Base-by-base conservation (phyloP, 2,329 filamentous ascomycete genomes). In the Trichophyton mentagrophytes region DNA sequence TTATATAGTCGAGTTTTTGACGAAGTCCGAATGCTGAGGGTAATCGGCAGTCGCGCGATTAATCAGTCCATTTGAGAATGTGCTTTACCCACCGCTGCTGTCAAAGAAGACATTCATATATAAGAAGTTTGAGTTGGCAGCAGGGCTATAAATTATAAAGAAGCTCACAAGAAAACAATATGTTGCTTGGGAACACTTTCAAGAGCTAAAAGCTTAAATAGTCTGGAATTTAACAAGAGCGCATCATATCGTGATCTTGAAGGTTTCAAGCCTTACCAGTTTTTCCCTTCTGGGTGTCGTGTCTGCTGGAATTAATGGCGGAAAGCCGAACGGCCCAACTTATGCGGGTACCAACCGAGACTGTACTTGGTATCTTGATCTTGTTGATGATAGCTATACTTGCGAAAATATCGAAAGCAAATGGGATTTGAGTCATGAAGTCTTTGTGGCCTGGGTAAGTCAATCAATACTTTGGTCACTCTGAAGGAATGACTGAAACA, bases 391-490 rank as follows among this genome's bases (percentile, higher is more conserved):
- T 15, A 13, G 3, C 3, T 27, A 25, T 27, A 51, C 46, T 15
- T 51, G 46, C 22, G 46, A 51, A 25, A 51, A 27, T 27, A 51
- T 51, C 22, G 46, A 51, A 51, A 51, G 13, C 3, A 22, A 27
- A 40, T 59, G 58, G 58, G 27, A 49, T 4, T n/a, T 59, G 4
- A 33, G n/a, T 4, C 58, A 59, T 27, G 42, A 47, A 20, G n/a
- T 25, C 4, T 59, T 59, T 40, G 30, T 59, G n/a, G n/a, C 42
- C 36, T 59, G 58, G 58, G 58, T 59, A 51, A 20, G 58, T 59
- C n/a, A 38, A n/a, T 27, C 49, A 13, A 27, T 49, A 13, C 8
- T 30, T 20, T 33, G 8, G 13, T 3, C 20, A 22, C 2, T 47
- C 25, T 20, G 44, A 58, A 58, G 11, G 15, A n/a, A 9, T 47